Base-by-base conservation (phyloP, 306 rosid genomes). In the Potentilla sterilis region DNA sequence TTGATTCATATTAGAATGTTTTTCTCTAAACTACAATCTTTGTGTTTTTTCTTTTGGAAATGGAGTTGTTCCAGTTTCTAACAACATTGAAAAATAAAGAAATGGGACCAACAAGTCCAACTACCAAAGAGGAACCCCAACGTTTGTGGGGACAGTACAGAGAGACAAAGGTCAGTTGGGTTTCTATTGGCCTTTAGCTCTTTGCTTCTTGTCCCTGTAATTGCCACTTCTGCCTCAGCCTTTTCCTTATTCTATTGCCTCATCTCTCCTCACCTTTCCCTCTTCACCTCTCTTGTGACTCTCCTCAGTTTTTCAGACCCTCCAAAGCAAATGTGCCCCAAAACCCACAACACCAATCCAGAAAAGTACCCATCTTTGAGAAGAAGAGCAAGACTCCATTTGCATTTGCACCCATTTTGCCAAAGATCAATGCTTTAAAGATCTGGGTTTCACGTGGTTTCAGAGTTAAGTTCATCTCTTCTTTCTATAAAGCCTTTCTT, bases 391-490 rank as follows among this genome's bases (percentile, higher is more conserved):
- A 48, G 41, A 35, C 62, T 65, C 81, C 72, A 47, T 61, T 13
- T 38, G 43, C 71, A 70, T 74, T 67, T 71, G 38, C 46, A 65
- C 59, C 76, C 64, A 18, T 16, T 48, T 15, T 48, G 22, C 48
- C 76, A 22, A 21, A 58, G 47, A 78, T 37, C 67, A 78, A 37
- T 78, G 65, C 77, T 77, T 62, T 74, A 68, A 68, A 80, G 88
- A 88, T 88, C 90, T 84, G 77, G 21, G 19, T 13, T 52, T 59
- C 46, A 44, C 44, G 10, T 59, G 44, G 35, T 43, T 61, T 43
- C 9, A 13, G 69, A 61, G 77, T 46, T 59, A 59, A 61, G 44
- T 74, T 74, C 40, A 51, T 32, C 75, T 65, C 84, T 44, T 48
- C n/a, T 52, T 43, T 38, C 43, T 65, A 21, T 16, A 15, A 42